These are phyloP conservation scores for Rhodomyrtus psidioides DNA, from an alignment of 441 rosid genomes.

Conservation along the genomic window DNA sequence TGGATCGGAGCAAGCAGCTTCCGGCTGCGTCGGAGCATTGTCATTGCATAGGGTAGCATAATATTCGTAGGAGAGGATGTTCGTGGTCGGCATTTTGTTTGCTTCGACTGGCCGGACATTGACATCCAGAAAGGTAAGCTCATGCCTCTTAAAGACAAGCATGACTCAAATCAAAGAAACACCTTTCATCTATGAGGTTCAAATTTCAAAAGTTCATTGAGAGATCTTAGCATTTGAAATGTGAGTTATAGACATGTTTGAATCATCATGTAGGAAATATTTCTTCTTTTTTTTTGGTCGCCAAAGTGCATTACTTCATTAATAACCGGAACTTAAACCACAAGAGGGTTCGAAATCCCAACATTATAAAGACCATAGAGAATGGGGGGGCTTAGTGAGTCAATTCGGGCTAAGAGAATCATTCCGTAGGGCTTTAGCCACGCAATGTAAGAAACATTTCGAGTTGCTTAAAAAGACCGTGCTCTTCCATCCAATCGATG, in stretches of 20 bases:
- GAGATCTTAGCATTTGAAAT: neutral
- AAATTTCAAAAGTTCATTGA: neutral
- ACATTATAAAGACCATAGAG: neutral
- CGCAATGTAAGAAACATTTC: neutral
- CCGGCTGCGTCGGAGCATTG: neutral
- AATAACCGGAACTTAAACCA: neutral
- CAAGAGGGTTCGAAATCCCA: too few relatives aligned
- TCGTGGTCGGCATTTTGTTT: accelerated
- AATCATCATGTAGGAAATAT: neutral
- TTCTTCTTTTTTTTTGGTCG: neutral
- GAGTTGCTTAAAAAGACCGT: neutral
- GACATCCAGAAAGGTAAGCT: neutral
- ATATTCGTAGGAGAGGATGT: neutral
- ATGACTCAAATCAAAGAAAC: neutral
- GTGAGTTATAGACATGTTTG: neutral
- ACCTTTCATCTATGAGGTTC: neutral
- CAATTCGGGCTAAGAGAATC: neutral
- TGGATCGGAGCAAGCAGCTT: neutral
- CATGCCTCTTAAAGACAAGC: neutral
- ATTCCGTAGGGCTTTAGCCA: neutral
- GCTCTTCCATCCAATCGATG: neutral
- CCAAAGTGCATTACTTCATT: neutral
- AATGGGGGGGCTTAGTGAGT: neutral
- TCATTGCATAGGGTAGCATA: neutral
- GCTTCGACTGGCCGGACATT: neutral